A percentile compares a stretch with the other conserved stretches of the same genome.
Evolutionary conservation across 768 basidiomycete species (phyloP).

Genomic region (Antrodiella citrinella): DNA sequence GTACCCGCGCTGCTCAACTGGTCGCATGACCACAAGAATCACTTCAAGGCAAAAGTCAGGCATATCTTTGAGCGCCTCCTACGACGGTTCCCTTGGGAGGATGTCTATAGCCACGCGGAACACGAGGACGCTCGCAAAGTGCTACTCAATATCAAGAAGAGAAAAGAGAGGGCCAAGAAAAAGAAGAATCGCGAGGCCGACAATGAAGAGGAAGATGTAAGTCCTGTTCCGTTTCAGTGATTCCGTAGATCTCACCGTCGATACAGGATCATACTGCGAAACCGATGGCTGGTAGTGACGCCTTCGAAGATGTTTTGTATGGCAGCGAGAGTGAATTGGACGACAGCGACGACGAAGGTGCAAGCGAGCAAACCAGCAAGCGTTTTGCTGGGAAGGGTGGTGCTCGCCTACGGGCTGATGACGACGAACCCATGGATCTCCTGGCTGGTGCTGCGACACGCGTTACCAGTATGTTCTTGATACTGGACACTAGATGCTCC

Average conservation of each 20-base stretch:
- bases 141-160: slow-evolving; percentile 88
- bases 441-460: slow-evolving; percentile 70
- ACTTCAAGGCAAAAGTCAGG: slow-evolving; percentile 94
- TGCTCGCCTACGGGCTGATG: slow-evolving; percentile 73
- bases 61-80: slow-evolving; percentile 97
- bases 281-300: slow-evolving; percentile 54
- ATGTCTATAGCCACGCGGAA: slow-evolving; percentile 63
- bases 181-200: slow-evolving; percentile 56
- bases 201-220: slow-evolving; percentile 50
- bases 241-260: not conserved
- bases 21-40: slow-evolving; percentile 98
- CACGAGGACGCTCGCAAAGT: slow-evolving; percentile 85
- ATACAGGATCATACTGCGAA: slow-evolving; percentile 22
- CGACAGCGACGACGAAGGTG: slow-evolving; percentile 51
- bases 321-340: slow-evolving; percentile 91
- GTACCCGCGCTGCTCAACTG: slow-evolving; percentile 83
- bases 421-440: slow-evolving; percentile 93
- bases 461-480: slow-evolving; percentile 50
- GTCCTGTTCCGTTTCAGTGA: slow-evolving; percentile 13
- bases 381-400: slow-evolving; percentile 37
- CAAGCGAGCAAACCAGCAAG: slow-evolving; percentile 30
- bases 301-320: slow-evolving; percentile 96
- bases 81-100: slow-evolving; percentile 82
- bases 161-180: slow-evolving; percentile 88
- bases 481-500: not conserved